Conservation (phyloP, 2,329 filamentous ascomycete genomes). For the Colletotrichum sp. region DNA sequence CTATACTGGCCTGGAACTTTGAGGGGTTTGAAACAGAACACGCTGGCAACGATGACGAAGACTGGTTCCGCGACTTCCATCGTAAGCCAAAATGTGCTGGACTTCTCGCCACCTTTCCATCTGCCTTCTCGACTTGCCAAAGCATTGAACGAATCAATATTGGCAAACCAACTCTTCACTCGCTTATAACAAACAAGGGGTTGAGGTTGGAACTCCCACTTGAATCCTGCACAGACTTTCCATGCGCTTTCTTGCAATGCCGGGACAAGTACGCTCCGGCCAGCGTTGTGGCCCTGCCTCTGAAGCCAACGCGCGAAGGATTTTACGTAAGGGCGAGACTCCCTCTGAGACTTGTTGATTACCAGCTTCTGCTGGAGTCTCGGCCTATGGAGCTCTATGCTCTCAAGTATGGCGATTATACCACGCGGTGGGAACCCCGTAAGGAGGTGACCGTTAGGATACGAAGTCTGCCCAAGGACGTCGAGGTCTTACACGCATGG, state of each 20-base stretch:
- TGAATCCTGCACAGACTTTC: too few species aligned
- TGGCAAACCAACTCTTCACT: too few species aligned
- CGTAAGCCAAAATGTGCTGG: too few species aligned
- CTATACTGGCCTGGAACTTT: neutral
- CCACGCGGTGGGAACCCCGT: neutral
- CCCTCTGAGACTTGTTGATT: neutral
- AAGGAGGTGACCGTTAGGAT: too few species aligned
- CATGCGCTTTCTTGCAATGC: neutral
- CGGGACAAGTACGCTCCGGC: neutral
- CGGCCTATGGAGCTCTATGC: neutral
- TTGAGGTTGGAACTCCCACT: too few species aligned
- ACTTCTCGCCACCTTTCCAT: too few species aligned
- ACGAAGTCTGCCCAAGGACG: neutral
- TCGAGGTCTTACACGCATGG: neutral
- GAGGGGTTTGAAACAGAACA: neutral
- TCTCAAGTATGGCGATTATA: neutral
- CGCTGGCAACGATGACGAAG: accelerated
- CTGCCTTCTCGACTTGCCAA: too few species aligned
- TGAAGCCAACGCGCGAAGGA: accelerated
- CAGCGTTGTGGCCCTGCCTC: neutral
- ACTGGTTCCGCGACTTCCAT: too few species aligned
- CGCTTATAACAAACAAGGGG: too few species aligned
- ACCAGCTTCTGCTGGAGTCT: accelerated
- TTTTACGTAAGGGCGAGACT: neutral
- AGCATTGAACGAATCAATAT: too few species aligned